Conservation (phyloP, 331 rosid genomes). For the Acacia pycnantha region DNA sequence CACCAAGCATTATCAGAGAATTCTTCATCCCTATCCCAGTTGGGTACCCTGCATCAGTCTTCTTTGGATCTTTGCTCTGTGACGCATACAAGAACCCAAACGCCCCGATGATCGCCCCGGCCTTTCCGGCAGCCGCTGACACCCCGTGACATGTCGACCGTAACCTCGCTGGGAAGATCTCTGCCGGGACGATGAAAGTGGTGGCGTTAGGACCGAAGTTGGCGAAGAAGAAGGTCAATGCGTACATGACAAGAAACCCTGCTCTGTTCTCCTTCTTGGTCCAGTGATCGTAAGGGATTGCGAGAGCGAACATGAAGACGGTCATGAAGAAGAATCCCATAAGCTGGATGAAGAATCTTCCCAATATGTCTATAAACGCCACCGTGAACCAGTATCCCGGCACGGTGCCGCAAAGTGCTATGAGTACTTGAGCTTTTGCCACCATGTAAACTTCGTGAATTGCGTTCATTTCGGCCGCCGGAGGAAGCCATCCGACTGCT, state of each 20-base stretch:
- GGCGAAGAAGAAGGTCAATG: conserved; percentile 33
- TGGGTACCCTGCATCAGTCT: conserved; percentile 32
- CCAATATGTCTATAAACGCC: conserved; percentile 18
- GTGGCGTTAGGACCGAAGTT: conserved; percentile 41
- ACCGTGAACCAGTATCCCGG: conserved; percentile 44
- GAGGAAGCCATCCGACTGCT: conserved; percentile 28
- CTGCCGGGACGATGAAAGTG: conserved; percentile 28
- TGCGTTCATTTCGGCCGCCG: conserved; percentile 18
- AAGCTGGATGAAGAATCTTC: conserved; percentile 32
- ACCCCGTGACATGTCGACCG: conserved; percentile 40
- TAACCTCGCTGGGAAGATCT: conserved; percentile 15
- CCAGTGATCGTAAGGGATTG: conserved; percentile 36
- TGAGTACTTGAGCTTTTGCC: conserved; percentile 31
- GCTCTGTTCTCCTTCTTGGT: conserved; percentile 16
- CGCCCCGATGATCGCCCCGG: conserved; percentile 29
- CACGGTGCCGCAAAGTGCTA: conserved; percentile 29
- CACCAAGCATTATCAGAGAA: conserved; percentile 23
- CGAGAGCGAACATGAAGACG: conserved; percentile 38
- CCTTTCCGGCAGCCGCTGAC: conserved; percentile 36
- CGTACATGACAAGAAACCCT: conserved; percentile 32
- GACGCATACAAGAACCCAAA: conserved; percentile 37
- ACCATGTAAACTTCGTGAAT: conserved; percentile 29
- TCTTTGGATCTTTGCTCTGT: conserved; percentile 18
- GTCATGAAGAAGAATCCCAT: conserved; percentile 48
- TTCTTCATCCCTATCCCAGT: conserved; percentile 38